A percentile compares a stretch with the other conserved stretches of the same genome.
phyloP scores from a whole-genome alignment of 176 grass and related monocot genomes.

The Eleusine indica region DNA sequence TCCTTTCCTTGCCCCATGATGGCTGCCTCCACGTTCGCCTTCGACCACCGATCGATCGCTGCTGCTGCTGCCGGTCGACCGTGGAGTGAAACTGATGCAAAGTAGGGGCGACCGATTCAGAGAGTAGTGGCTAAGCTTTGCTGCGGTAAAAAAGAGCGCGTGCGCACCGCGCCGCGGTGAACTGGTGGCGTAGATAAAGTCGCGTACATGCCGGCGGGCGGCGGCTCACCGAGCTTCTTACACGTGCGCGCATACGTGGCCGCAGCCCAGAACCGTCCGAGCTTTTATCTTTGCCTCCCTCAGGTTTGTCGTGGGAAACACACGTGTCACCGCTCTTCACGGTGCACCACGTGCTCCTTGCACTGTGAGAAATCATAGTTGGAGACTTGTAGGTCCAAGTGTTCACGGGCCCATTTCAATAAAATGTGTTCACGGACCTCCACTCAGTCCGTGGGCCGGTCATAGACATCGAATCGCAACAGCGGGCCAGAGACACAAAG shows the following conservation, averaged over 20 bases:
- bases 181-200: not conserved
- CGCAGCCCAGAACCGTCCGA: not conserved
- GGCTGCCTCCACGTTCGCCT: not conserved
- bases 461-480: too few species aligned
- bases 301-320: not conserved
- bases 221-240: slow-evolving; percentile 1
- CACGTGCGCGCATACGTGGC: slow-evolving; percentile 17
- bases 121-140: not conserved
- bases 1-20: slow-evolving; percentile 76
- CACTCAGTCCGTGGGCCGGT: too few species aligned
- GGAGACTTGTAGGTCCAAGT: too few species aligned
- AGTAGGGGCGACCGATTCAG: too few species aligned
- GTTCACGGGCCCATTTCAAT: too few species aligned
- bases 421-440: too few species aligned
- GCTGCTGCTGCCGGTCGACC: too few species aligned
- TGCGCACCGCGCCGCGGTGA: not conserved
- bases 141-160: too few species aligned
- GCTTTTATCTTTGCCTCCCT: not conserved
- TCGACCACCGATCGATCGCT: not conserved
- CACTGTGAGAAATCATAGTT: too few species aligned
- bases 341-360: not conserved
- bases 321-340: not conserved
- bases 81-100: not conserved
- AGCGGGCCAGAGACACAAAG: too few species aligned
- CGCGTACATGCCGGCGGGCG: not conserved